phyloP scores from a whole-genome alignment of 179 eudicot genomes.

The Pouteria campechiana region DNA sequence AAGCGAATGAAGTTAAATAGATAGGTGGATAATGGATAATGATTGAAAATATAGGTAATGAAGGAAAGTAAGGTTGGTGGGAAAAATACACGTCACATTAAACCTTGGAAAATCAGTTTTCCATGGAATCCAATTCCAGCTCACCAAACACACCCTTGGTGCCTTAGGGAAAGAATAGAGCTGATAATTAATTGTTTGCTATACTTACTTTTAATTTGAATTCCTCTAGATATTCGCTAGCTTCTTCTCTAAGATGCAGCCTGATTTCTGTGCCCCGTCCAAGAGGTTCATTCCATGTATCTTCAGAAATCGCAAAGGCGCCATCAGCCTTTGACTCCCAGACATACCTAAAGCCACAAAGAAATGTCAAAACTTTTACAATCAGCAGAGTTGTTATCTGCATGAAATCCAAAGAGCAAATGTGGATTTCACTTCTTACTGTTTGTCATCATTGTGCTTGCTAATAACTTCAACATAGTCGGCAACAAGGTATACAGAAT shows the following conservation, averaged over 20 bases:
- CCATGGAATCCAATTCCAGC: too few relatives aligned
- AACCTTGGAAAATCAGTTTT: too few relatives aligned
- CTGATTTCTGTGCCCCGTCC: constrained; percentile 99
- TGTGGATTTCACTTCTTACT: constrained; percentile 30
- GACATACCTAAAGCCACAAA: constrained; percentile 47
- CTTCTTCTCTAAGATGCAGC: constrained; percentile 93
- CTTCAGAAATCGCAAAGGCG: constrained; percentile 95
- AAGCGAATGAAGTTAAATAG: too few relatives aligned
- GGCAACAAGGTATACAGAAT: constrained; percentile 94
- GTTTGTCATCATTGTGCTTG: constrained; percentile 94
- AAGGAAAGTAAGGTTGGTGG: too few relatives aligned
- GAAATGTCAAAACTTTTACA: not conserved
- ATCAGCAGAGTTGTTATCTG: not conserved
- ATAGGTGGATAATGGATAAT: too few relatives aligned
- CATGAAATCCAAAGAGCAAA: not conserved
- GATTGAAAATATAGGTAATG: too few relatives aligned
- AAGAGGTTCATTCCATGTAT: constrained; percentile 92
- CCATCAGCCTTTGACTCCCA: constrained; percentile 99
- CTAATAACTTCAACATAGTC: constrained; percentile 97
- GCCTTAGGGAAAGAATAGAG: too few relatives aligned
- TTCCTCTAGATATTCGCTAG: constrained; percentile 87
- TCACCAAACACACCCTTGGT: too few relatives aligned
- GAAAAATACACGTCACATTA: too few relatives aligned
- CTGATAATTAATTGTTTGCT: too few relatives aligned
- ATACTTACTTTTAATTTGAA: constrained; percentile 66